phyloP scores from a whole-genome alignment of 108 stramenopile genomes.

The Chaetoceros tenuissimus region DNA sequence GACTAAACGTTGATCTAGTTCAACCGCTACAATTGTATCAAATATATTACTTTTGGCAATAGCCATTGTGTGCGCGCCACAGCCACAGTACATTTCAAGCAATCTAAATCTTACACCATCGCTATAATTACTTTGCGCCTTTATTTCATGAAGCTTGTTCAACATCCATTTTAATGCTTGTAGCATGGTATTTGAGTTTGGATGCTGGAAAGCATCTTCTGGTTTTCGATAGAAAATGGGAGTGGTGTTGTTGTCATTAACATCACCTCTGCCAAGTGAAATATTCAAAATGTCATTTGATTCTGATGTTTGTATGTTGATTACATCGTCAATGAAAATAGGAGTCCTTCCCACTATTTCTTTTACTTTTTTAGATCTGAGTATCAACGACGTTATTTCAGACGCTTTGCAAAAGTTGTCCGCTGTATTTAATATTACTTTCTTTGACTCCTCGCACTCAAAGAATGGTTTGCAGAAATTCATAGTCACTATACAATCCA shows the following conservation, averaged over 20 bases:
- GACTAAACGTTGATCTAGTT: conserved; percentile 58
- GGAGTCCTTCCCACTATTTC: conserved; percentile 3
- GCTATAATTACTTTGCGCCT: neutral
- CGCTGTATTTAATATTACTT: neutral
- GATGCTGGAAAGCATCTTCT: conserved; percentile 66
- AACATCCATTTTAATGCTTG: conserved; percentile 61
- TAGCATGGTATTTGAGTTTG: conserved; percentile 61
- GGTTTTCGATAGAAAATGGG: conserved; percentile 56
- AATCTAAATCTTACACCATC: conserved; percentile 10
- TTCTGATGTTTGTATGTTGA: neutral
- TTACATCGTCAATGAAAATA: conserved; percentile 5
- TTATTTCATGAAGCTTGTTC: conserved; percentile 23
- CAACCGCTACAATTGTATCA: conserved; percentile 42
- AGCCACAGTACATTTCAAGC: conserved; percentile 75
- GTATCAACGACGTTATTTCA: neutral
- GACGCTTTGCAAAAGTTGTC: neutral
- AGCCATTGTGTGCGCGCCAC: conserved; percentile 76
- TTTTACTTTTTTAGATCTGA: neutral
- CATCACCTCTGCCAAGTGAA: too few relatives aligned
- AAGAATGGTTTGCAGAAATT: conserved; percentile 40
- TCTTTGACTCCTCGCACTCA: conserved; percentile 23
- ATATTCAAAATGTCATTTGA: too few relatives aligned
- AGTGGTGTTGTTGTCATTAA: conserved; percentile 11
- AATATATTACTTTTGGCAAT: conserved; percentile 40
- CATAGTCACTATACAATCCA: conserved; percentile 44